Evolutionary conservation across 495 filamentous ascomycete genomes (phyloP).

Genomic region (Rhizodiscina lignyota): DNA sequence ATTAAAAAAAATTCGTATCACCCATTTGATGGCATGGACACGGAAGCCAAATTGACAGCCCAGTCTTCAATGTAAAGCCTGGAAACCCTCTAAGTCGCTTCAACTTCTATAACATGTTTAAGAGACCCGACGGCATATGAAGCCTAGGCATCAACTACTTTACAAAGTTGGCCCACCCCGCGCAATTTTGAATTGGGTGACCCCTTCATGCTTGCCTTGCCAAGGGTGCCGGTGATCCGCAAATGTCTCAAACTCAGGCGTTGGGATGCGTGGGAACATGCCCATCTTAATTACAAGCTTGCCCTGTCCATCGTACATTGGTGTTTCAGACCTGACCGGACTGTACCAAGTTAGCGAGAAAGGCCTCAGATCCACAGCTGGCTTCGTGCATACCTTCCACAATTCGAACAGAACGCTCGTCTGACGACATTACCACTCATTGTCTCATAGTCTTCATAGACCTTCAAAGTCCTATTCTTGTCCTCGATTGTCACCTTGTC

Average conservation of each 20-base stretch:
- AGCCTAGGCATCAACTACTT: no score
- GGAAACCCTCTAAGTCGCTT: no score
- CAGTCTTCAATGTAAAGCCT: no score
- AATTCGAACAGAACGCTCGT: slow-evolving; percentile 23
- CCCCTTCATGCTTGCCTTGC: slow-evolving; percentile 14
- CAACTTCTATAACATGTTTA: no score
- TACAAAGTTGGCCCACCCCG: no score
- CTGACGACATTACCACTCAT: slow-evolving; percentile 22
- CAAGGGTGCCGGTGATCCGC: slow-evolving; percentile 19
- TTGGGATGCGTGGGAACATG: slow-evolving; percentile 25
- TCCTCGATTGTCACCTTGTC: slow-evolving; percentile 24
- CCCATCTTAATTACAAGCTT: slow-evolving; percentile 27
- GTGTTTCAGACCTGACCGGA: slow-evolving; percentile 22
- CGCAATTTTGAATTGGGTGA: no score
- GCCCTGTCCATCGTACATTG: slow-evolving; percentile 10
- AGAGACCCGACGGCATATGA: no score
- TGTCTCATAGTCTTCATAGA: slow-evolving; percentile 20
- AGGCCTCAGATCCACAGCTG: no score
- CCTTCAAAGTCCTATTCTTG: slow-evolving; percentile 18
- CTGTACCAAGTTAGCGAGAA: no score
- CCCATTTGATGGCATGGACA: no score
- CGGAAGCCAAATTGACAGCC: no score
- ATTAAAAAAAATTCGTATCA: no score
- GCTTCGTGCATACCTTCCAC: slow-evolving; percentile 28
- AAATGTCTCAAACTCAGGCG: slow-evolving; percentile 24